phyloP scores from a whole-genome alignment of 169 alveolate species.

The Eimeria sp. region DNA sequence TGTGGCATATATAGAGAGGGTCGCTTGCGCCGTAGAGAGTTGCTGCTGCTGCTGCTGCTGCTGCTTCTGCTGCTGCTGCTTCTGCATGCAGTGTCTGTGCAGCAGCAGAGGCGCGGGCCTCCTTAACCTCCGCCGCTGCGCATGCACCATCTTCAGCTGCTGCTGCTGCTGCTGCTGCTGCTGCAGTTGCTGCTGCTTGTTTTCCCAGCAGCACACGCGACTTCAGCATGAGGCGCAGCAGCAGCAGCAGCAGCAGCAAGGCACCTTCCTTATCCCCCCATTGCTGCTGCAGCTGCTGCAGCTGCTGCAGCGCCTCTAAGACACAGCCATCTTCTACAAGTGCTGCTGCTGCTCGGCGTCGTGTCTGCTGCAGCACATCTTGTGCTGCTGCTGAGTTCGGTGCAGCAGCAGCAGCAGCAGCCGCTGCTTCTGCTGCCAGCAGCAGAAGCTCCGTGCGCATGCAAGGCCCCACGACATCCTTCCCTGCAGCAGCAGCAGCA shows the following conservation, averaged over 20 bases:
- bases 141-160: neutral
- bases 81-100: neutral
- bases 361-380: conserved; percentile 30
- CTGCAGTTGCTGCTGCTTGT: conserved; percentile 26
- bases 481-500: conserved; percentile 54
- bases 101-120: neutral
- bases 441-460: conserved; percentile 45
- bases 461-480: conserved; percentile 9
- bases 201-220: conserved; percentile 56
- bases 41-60: conserved; percentile 48
- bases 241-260: conserved; percentile 54
- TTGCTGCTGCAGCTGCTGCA: conserved; percentile 60
- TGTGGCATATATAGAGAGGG: neutral
- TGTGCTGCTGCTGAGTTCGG: conserved; percentile 24
- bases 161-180: conserved; percentile 10
- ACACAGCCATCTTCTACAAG: conserved; percentile 55
- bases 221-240: conserved; percentile 60
- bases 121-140: neutral
- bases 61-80: neutral
- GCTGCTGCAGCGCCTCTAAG: conserved; percentile 48
- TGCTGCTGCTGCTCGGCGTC: conserved; percentile 65
- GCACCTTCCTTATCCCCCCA: conserved; percentile 40
- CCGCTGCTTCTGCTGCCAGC: conserved; percentile 65
- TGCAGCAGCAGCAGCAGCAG: conserved; percentile 37
- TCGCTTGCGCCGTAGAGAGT: conserved; percentile 1